Conservation (phyloP, 495 filamentous ascomycete genomes). For the Penicillium daleae region DNA sequence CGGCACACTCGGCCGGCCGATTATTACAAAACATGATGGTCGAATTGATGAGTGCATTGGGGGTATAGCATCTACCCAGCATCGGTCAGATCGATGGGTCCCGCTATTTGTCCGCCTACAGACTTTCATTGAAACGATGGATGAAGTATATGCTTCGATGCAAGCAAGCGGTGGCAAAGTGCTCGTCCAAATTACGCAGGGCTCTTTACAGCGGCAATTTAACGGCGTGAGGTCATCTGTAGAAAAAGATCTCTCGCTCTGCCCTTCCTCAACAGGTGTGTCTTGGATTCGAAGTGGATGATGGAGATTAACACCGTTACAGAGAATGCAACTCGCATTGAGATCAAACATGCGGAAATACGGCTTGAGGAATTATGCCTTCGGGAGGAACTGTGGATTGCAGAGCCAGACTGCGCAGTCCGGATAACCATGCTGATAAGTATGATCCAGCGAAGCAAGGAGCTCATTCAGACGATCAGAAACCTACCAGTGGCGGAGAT, state of each 20-base stretch:
- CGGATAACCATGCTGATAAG: neutral
- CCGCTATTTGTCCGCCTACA: neutral
- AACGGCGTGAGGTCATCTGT: neutral
- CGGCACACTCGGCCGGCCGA: neutral
- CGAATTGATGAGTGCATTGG: neutral
- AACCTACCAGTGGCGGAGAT: neutral
- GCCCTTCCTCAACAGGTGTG: neutral
- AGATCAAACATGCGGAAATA: neutral
- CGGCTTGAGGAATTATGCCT: neutral
- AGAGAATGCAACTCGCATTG: neutral
- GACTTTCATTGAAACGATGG: neutral
- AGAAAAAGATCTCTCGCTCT: neutral
- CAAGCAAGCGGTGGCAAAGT: neutral
- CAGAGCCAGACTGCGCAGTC: neutral
- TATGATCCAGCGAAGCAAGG: neutral
- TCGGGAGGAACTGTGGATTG: slow-evolving; percentile 1
- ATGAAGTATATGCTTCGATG: neutral
- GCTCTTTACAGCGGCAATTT: neutral
- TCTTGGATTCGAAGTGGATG: neutral
- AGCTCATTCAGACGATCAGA: neutral
- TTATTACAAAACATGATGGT: neutral
- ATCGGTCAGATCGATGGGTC: neutral
- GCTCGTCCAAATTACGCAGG: neutral
- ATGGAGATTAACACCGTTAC: neutral
- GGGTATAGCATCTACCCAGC: neutral